These are phyloP conservation scores for Paraphoma sp. DNA, from an alignment of 2,329 filamentous ascomycete species.

Conservation along the genomic window DNA sequence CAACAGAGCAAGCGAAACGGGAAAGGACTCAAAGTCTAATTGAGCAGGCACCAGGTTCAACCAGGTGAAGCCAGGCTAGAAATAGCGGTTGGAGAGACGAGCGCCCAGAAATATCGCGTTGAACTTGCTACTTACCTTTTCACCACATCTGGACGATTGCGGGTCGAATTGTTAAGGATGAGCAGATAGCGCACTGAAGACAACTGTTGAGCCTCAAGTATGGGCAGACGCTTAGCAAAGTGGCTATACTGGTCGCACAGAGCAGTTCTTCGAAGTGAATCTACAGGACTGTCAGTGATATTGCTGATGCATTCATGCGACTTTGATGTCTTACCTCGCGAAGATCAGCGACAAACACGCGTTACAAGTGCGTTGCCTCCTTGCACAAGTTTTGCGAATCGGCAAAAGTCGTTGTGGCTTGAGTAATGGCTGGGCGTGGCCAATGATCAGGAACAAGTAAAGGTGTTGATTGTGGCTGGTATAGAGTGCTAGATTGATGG, in stretches of 20 bases:
- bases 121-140: slow-evolving; percentile 13
- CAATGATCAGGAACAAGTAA: neutral
- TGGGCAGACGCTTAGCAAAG: no score
- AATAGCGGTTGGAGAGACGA: neutral
- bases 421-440: no score
- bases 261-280: neutral
- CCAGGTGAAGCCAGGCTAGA: neutral
- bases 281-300: neutral
- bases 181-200: no score
- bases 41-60: neutral
- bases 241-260: neutral
- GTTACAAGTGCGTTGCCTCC: neutral
- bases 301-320: neutral
- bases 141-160: slow-evolving; percentile 20
- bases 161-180: neutral
- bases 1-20: no score
- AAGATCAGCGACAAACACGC: neutral
- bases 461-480: neutral
- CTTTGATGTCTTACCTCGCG: neutral
- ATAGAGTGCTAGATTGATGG: neutral
- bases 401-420: no score
- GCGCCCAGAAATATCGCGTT: neutral
- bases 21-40: neutral
- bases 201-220: no score
- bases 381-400: neutral